Base-by-base conservation (phyloP, 2,329 filamentous ascomycete genomes). In the Dothideomycetes sp. region DNA sequence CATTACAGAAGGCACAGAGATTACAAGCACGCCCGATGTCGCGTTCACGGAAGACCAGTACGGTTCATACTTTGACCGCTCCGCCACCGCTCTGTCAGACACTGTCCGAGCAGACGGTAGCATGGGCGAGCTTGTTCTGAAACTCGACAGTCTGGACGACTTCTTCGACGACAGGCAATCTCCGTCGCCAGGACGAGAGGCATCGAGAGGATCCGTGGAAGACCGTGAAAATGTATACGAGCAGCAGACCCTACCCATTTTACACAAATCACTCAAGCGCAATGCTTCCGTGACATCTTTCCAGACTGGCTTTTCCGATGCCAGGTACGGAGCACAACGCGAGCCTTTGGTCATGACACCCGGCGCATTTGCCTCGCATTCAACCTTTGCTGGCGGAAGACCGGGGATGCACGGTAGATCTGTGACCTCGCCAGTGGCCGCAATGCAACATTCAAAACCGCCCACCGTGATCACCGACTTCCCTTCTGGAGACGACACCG, bases 61-160 rank as follows among this genome's bases (percentile, higher is more conserved):
- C 51, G 81, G 82, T 40, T 69, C 73, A 0, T 87, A 88, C 58
- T 88, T 88, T 64, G 65, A 75, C 13, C 77, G 87, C 38, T 84
- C 86, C 2, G 85, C 86, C 40, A 95, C 88, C 1, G 94, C 95
- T 84, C 77, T 93, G 58, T 94, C 88, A 0, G 86, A 91, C 25
- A 76, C 67, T 0, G 76, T 81, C 11, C 43, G 49, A 4, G 76
- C 70, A 2, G 82, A 87, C 33, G 75, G 73, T 30, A 82, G 84
- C 43, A 82, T 87, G 55, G 84, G 82, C 25, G 89, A 96, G 51
- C 71, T 96, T 6, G 82, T 93, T 10, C 71, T 67, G 61, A 66
- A 70, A 46, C 56, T 74, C 4, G 70, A 73, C 47, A 71, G 67
- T 44, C 57, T 74, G 1, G 71, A 74, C 45, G 69, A 73, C 47